Conservation (phyloP, 1,284 basidiomycete species). For the Cryptococcus jaspeensis region DNA sequence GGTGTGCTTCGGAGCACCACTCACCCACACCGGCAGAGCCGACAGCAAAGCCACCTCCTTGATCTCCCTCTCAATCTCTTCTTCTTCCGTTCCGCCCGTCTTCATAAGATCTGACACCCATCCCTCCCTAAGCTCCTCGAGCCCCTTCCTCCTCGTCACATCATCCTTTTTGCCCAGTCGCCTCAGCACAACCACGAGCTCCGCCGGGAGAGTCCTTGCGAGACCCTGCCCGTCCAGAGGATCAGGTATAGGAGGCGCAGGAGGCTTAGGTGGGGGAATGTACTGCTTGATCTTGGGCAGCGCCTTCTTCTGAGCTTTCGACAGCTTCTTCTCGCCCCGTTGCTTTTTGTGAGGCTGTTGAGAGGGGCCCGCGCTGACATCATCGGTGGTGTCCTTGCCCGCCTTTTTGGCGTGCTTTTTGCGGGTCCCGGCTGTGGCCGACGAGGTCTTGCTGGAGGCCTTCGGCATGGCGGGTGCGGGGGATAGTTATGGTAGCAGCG, state of each 20-base stretch:
- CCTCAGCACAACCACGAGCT: slow-evolving; percentile 78
- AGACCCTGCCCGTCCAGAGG: slow-evolving; percentile 87
- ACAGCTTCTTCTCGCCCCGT: slow-evolving; percentile 43
- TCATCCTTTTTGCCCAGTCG: slow-evolving; percentile 88
- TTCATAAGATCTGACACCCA: slow-evolving; percentile 61
- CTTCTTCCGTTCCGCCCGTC: slow-evolving; percentile 52
- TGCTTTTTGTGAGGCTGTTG: slow-evolving; percentile 18
- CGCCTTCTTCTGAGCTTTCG: slow-evolving; percentile 48
- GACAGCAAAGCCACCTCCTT: slow-evolving; percentile 41
- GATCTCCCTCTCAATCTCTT: slow-evolving; percentile 54
- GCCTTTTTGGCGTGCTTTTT: slow-evolving; percentile 60
- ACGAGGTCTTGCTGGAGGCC: slow-evolving; percentile 54
- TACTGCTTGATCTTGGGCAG: slow-evolving; percentile 67
- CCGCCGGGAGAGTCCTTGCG: slow-evolving; percentile 71
- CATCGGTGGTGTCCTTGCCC: slow-evolving; percentile 29
- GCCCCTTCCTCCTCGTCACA: slow-evolving; percentile 77
- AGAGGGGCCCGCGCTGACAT: slow-evolving; percentile 6
- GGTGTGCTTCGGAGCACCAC: slow-evolving; percentile 35
- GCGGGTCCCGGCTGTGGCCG: slow-evolving; percentile 72
- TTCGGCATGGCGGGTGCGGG: slow-evolving; percentile 26
- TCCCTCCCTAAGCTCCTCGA: slow-evolving; percentile 74
- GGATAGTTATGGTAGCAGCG: background rate
- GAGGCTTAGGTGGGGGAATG: slow-evolving; percentile 84
- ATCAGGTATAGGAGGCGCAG: slow-evolving; percentile 77
- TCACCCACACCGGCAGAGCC: slow-evolving; percentile 81